These are phyloP conservation scores for Schizonepeta tenuifolia DNA, from an alignment of 257 asterid genomes.

Conservation along the genomic window DNA sequence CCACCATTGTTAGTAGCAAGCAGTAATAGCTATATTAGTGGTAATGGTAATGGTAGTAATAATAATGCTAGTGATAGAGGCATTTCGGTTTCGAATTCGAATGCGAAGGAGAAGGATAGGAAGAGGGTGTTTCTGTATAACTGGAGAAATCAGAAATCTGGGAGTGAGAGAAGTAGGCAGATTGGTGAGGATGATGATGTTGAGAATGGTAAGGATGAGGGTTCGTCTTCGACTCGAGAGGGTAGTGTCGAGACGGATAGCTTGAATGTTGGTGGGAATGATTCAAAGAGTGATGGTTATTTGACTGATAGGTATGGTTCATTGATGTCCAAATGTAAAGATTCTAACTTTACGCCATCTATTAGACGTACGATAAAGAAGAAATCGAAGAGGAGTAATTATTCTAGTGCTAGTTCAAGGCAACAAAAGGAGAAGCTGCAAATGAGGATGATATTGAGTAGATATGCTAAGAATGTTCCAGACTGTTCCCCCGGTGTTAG, in stretches of 20 bases:
- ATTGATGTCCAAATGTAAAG: constrained; percentile 62
- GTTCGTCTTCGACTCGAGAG: constrained; percentile 58
- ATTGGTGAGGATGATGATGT: constrained; percentile 52
- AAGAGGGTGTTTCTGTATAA: constrained; percentile 77
- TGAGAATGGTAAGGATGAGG: constrained; percentile 50
- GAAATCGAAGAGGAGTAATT: constrained; percentile 55
- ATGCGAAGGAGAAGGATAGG: constrained; percentile 53
- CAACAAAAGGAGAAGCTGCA: constrained; percentile 57
- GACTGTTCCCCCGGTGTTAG: constrained; percentile 48
- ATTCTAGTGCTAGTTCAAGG: constrained; percentile 44
- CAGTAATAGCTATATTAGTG: constrained; percentile 28
- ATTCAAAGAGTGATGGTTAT: constrained; percentile 80
- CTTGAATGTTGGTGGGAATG: constrained; percentile 66
- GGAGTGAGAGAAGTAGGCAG: constrained; percentile 69
- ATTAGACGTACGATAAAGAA: constrained; percentile 67
- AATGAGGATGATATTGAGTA: constrained; percentile 48
- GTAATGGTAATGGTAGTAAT: constrained; percentile 36
- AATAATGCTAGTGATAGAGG: constrained; percentile 41
- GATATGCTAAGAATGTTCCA: constrained; percentile 45
- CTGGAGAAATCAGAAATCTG: constrained; percentile 88
- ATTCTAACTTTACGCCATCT: constrained; percentile 63
- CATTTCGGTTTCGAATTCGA: constrained; percentile 40
- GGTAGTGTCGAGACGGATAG: constrained; percentile 61
- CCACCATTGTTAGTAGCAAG: constrained; percentile 15
- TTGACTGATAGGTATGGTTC: constrained; percentile 63